These are phyloP conservation scores for Wickerhamomyces ciferrii DNA, from an alignment of 805 yeast genomes.

Conservation along the genomic window DNA sequence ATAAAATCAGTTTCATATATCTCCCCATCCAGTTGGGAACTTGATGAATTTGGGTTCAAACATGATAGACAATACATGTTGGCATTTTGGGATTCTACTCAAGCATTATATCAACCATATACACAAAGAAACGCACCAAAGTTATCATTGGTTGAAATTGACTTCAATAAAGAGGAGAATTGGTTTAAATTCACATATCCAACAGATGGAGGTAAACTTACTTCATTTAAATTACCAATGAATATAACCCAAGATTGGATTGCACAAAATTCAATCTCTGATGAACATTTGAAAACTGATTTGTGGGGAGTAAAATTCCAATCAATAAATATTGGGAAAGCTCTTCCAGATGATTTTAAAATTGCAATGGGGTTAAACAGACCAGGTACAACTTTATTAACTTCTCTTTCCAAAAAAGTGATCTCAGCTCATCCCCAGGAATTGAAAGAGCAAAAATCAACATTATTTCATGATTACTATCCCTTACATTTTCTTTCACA, in stretches of 20 bases:
- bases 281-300: slow-evolving; percentile 5
- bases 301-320: slow-evolving; percentile 16
- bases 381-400: slow-evolving; percentile 11
- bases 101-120: slow-evolving; percentile 7
- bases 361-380: slow-evolving; percentile 12
- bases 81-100: slow-evolving; percentile 15
- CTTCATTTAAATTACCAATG: slow-evolving; percentile 14
- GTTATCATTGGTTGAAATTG: slow-evolving; percentile 10
- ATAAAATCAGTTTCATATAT: slow-evolving; percentile 12
- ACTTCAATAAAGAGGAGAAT: slow-evolving; percentile 10
- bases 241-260: slow-evolving; percentile 11
- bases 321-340: slow-evolving; percentile 12
- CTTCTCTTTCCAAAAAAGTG: slow-evolving; percentile 13
- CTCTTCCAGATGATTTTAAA: slow-evolving; percentile 13
- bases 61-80: slow-evolving; percentile 17
- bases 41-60: slow-evolving; percentile 17
- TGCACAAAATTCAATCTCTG: slow-evolving; percentile 4
- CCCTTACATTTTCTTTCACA: slow-evolving; percentile 14
- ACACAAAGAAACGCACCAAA: slow-evolving; percentile 12
- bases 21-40: slow-evolving; percentile 10
- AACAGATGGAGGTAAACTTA: background rate
- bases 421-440: slow-evolving; percentile 12
- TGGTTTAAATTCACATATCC: slow-evolving; percentile 18
- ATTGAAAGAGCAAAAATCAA: slow-evolving; percentile 3
- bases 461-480: slow-evolving; percentile 18